Base-by-base conservation (phyloP, 176 grass and related monocot species). In the Raddia guianensis region DNA sequence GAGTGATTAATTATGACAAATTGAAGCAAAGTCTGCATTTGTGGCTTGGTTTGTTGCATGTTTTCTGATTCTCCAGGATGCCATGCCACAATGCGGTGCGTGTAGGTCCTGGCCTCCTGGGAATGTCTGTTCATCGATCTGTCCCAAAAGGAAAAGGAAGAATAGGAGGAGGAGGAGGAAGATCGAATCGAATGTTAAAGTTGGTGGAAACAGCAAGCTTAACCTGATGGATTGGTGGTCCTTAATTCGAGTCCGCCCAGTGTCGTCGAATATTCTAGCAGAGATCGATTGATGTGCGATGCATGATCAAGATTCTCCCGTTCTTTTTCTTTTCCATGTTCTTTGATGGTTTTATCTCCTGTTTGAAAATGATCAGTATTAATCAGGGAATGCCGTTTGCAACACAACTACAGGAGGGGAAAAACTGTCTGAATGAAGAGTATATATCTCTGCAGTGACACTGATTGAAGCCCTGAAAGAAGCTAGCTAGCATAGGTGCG, bases 1-100 rank as follows among this genome's bases (percentile, higher is more conserved):
- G 59, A 76, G 19, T 46, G 43, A 34, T 35, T 86, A 73, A 34
- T 35, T 86, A 73, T 48, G 37, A 5, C 37, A 40, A 40, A 73
- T 16, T 27, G 21, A 20, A 47, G 16, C 27, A 47, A 76, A 63
- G 8, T 21, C 47, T 70, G 14, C 40, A 27, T 71, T 71, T 81
- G 4, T 72, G 9, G 55, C 7, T 44, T 40, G 40, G 78, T 66
- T 48, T 60, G 66, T 47, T 80, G 27, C 27, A 40, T 75, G 48
- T 66, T 63, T 78, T 65, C 27, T 27, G 27, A 27, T 27, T 27
- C 14, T 12, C 16, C 48, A 12, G 48, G 62, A 63, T 59, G 40
- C 70, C 70, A 63, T 59, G 40, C 70, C 70, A n/a, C 46, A 63
- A 19, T 19, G 51, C 51, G 12, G 34, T 43, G 71, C 71, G 56